Percentiles rank a stretch among this genome's conserved stretches.
phyloP scores from a whole-genome alignment of 2,329 filamentous ascomycete genomes.

The Paracoccidioides brasiliensis region DNA sequence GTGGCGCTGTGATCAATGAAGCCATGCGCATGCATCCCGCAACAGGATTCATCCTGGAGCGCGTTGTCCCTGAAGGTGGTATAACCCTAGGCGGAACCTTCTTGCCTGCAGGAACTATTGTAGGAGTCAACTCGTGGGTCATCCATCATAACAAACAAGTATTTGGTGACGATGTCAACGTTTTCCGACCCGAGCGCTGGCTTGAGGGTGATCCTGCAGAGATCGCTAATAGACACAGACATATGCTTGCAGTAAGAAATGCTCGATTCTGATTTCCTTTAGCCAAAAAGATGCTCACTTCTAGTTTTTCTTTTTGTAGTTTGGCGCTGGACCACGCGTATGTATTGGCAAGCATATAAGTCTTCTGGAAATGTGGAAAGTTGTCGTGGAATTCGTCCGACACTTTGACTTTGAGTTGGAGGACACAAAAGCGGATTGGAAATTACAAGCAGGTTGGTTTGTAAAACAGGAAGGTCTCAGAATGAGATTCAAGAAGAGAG shows the following conservation, averaged over 20 bases:
- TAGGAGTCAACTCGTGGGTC: conserved; percentile 32
- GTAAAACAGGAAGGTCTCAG: background rate
- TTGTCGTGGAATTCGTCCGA: conserved; percentile 6
- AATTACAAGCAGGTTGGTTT: background rate
- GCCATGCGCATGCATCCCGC: conserved; percentile 8
- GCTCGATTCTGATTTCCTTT: background rate
- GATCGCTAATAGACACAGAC: conserved; percentile 3
- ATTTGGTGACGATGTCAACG: conserved; percentile 19
- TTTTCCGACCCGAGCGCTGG: conserved; percentile 32
- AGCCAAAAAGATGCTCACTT: background rate
- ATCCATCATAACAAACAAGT: conserved; percentile 26
- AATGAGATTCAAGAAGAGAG: background rate
- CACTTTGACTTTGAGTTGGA: conserved; percentile 1
- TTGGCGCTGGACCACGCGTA: conserved; percentile 1
- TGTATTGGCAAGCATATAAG: conserved; percentile 11
- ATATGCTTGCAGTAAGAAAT: background rate
- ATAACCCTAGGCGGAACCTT: conserved; percentile 10
- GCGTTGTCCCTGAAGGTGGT: conserved; percentile 6
- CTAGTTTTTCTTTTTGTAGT: background rate
- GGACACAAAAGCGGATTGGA: background rate
- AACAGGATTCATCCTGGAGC: conserved; percentile 7
- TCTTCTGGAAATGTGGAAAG: conserved; percentile 10
- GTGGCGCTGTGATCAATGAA: conserved; percentile 6
- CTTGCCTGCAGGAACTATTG: conserved; percentile 24
- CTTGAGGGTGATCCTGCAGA: conserved; percentile 14